Conservation (phyloP, 345 rosid genomes). For the Lagerstroemia speciosa region DNA sequence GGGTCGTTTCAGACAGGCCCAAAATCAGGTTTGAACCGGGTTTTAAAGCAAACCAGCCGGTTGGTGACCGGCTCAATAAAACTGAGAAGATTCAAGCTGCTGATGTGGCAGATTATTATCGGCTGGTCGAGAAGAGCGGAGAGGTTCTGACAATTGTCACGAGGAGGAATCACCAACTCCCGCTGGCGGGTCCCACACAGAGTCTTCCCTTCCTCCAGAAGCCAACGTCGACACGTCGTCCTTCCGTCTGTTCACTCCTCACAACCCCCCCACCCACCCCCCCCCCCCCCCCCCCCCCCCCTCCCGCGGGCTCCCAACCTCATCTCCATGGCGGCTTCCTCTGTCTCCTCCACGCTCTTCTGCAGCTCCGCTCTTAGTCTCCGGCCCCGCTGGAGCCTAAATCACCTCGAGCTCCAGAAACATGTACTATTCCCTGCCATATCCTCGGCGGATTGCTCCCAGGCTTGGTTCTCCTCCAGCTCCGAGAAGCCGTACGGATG, state of each 20-base stretch:
- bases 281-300: not conserved
- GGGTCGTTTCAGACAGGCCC: too few species aligned
- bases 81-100: too few species aligned
- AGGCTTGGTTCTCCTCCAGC: conserved; percentile 3
- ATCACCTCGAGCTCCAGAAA: not conserved
- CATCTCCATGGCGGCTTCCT: conserved; percentile 36
- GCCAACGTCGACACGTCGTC: not conserved
- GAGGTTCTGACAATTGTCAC: too few species aligned
- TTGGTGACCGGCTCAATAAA: too few species aligned
- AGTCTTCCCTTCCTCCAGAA: too few species aligned
- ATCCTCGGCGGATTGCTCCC: not conserved
- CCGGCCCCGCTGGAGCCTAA: conserved; percentile 11
- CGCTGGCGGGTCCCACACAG: too few species aligned
- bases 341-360: conserved; percentile 19
- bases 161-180: too few species aligned
- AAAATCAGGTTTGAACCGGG: too few species aligned
- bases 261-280: too few species aligned
- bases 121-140: too few species aligned
- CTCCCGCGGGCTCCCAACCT: not conserved
- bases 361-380: conserved; percentile 4
- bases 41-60: too few species aligned
- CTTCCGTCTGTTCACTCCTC: not conserved
- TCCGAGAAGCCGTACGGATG: conserved; percentile 2
- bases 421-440: not conserved
- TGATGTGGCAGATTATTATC: too few species aligned